These are phyloP conservation scores for Didymellaceae sp. DNA, from an alignment of 2,329 filamentous ascomycete genomes.

Conservation along the genomic window DNA sequence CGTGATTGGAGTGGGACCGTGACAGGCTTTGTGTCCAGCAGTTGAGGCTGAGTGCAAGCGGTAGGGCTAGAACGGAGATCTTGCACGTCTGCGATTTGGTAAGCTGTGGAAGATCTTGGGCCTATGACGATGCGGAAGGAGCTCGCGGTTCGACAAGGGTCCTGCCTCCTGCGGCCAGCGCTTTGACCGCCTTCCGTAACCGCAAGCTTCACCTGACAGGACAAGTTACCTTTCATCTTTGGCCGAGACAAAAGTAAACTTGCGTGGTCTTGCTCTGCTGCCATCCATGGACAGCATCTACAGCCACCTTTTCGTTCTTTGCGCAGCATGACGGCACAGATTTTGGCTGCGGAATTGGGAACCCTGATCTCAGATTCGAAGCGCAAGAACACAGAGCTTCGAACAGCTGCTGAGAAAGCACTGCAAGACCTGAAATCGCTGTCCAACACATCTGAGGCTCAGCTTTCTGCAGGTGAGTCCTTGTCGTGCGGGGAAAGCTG, in stretches of 20 bases:
- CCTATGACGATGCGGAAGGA: slow-evolving; percentile 18
- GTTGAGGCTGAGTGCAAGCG: slow-evolving; percentile 9
- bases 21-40: not conserved
- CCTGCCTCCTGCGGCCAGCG: slow-evolving; percentile 1
- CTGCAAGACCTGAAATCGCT: slow-evolving; percentile 85
- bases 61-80: slow-evolving; percentile 8
- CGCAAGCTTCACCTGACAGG: slow-evolving; percentile 21
- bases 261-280: slow-evolving; percentile 6
- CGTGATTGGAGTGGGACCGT: not conserved
- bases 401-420: slow-evolving; percentile 91
- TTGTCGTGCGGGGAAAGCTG: not conserved
- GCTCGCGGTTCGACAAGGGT: slow-evolving; percentile 14
- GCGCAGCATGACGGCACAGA: slow-evolving; percentile 82
- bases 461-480: slow-evolving; percentile 70
- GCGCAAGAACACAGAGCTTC: slow-evolving; percentile 88
- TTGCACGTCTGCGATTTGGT: slow-evolving; percentile 12
- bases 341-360: slow-evolving; percentile 84
- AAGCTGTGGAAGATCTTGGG: slow-evolving; percentile 10
- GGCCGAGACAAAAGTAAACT: slow-evolving; percentile 5
- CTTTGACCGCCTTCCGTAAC: slow-evolving; percentile 28
- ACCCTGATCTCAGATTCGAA: slow-evolving; percentile 96
- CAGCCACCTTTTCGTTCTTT: slow-evolving; percentile 27
- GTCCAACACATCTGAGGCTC: slow-evolving; percentile 75
- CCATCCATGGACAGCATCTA: slow-evolving; percentile 24
- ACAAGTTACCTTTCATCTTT: slow-evolving; percentile 26